phyloP scores from a whole-genome alignment of 371 early-diverging fungal species.

The Apophysomyces variabilis region DNA sequence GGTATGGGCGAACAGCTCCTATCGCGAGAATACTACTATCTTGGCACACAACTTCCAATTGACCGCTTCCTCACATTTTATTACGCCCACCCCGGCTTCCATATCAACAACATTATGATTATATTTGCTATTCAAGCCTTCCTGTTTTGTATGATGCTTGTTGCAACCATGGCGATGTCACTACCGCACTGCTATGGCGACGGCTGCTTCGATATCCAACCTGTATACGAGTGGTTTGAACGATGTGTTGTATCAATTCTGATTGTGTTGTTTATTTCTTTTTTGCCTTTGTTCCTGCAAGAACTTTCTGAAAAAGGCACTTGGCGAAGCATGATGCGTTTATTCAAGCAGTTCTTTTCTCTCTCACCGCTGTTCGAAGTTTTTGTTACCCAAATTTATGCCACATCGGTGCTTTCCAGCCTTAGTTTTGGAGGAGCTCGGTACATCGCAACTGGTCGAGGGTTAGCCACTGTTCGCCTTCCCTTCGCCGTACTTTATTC shows the following conservation, averaged over 20 bases:
- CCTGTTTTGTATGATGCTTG: conserved; percentile 76
- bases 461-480: conserved; percentile 86
- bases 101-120: conserved; percentile 91
- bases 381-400: conserved; percentile 89
- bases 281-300: conserved; percentile 87
- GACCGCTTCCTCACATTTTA: conserved; percentile 88
- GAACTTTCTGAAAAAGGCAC: conserved; percentile 88
- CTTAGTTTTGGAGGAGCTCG: conserved; percentile 86
- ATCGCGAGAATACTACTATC: conserved; percentile 88
- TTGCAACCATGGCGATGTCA: conserved; percentile 73
- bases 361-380: conserved; percentile 90
- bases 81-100: conserved; percentile 90
- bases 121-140: conserved; percentile 87
- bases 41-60: conserved; percentile 82
- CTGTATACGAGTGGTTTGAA: conserved; percentile 81
- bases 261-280: conserved; percentile 82
- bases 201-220: conserved; percentile 73
- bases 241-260: conserved; percentile 80
- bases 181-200: conserved; percentile 54
- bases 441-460: conserved; percentile 90
- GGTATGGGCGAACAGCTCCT: conserved; percentile 93
- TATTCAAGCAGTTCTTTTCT: conserved; percentile 83
- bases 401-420: conserved; percentile 81
- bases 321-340: conserved; percentile 67
- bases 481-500: conserved; percentile 80